A percentile compares a stretch with the other conserved stretches of the same genome.
These are phyloP conservation scores for Martensiomyces pterosporus DNA, from an alignment of 192 early-diverging fungal species.

Conservation along the genomic window DNA sequence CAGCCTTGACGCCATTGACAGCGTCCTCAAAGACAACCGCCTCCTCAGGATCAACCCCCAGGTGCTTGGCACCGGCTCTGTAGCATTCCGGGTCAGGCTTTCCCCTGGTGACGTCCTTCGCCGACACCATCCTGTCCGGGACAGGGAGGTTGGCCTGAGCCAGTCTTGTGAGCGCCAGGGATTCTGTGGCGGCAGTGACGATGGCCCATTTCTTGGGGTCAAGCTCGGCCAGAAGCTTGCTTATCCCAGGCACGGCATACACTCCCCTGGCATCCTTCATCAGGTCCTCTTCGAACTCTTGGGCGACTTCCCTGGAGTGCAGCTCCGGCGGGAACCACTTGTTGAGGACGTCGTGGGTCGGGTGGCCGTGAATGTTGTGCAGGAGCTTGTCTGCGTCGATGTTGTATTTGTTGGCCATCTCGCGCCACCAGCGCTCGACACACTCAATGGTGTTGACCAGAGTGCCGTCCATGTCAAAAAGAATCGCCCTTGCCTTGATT, in stretches of 20 bases:
- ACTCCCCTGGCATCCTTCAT: conserved; percentile 22
- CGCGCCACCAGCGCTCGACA: conserved; percentile 33
- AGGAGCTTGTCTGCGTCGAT: conserved; percentile 13
- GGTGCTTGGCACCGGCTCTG: conserved; percentile 9
- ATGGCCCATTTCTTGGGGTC: conserved; percentile 21
- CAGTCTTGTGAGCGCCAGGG: conserved; percentile 19
- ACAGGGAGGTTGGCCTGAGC: conserved; percentile 12
- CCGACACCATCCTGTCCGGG: conserved; percentile 23
- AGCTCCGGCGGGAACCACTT: conserved; percentile 20
- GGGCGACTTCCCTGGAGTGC: conserved; percentile 15
- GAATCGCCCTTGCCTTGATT: conserved; percentile 24
- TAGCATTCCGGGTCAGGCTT: conserved; percentile 37
- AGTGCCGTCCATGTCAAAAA: conserved; percentile 48
- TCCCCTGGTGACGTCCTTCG: conserved; percentile 7
- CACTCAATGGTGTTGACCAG: conserved; percentile 34
- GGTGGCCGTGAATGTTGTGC: conserved; percentile 21
- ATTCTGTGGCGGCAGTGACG: conserved; percentile 26
- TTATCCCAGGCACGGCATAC: conserved; percentile 26
- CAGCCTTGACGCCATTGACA: conserved; percentile 27
- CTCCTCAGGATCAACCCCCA: conserved; percentile 10
- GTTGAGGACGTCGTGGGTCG: conserved; percentile 23
- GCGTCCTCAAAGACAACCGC: conserved; percentile 41
- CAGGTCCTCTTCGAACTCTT: conserved; percentile 6
- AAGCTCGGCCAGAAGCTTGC: conserved; percentile 6
- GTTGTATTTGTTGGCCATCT: conserved; percentile 11